Conservation (phyloP, 306 rosid species). For the Medicago lupulina region DNA sequence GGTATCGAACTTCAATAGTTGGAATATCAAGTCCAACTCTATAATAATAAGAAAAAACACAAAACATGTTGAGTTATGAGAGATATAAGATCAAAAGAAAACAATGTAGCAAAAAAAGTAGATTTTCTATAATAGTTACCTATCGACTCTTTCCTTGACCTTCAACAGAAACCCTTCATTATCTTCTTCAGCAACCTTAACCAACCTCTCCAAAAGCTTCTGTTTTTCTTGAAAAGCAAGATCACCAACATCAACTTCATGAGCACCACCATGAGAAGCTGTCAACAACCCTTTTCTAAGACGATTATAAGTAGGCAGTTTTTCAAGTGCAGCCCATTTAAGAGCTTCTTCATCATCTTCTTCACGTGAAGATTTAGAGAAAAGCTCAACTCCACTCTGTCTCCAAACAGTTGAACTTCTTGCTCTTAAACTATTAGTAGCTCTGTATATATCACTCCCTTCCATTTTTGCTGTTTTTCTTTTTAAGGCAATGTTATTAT, state of each 20-base stretch:
- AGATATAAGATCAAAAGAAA: not conserved
- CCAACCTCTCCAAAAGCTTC: constrained; percentile 53
- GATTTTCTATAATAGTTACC: constrained; percentile 5
- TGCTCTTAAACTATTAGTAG: constrained; percentile 42
- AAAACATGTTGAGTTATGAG: constrained; percentile 1
- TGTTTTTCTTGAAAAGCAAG: constrained; percentile 50
- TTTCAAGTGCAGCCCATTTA: constrained; percentile 78
- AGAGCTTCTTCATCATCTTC: constrained; percentile 83
- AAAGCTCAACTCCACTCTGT: constrained; percentile 53
- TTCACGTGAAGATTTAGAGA: constrained; percentile 57
- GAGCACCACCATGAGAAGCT: constrained; percentile 51
- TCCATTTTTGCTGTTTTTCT: constrained; percentile 49
- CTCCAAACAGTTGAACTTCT: constrained; percentile 59
- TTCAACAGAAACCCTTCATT: constrained; percentile 56
- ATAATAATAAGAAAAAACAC: not conserved
- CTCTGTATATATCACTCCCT: constrained; percentile 51
- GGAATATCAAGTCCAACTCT: constrained; percentile 83
- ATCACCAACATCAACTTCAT: constrained; percentile 60
- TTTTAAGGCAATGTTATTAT: not conserved
- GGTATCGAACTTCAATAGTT: constrained; percentile 74
- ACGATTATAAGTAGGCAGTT: constrained; percentile 80
- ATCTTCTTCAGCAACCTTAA: constrained; percentile 61
- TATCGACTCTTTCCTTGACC: constrained; percentile 67
- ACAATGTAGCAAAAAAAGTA: not conserved
- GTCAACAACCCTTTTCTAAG: constrained; percentile 70